Evolutionary conservation across 2,329 filamentous ascomycete genomes (phyloP).

Genomic region (Colletotrichum liriopes): DNA sequence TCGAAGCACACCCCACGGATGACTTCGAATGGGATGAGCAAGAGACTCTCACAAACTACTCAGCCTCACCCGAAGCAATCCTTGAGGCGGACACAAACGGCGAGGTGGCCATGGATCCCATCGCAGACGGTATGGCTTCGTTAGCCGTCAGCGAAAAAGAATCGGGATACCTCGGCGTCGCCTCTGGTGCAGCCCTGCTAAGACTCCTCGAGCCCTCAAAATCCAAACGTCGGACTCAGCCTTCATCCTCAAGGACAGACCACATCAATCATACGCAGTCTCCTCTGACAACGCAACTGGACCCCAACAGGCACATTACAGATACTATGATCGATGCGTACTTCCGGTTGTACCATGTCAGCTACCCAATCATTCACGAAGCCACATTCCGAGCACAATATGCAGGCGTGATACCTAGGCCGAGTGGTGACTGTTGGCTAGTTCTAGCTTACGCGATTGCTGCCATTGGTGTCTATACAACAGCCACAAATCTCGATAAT

Average conservation of each 20-base stretch:
- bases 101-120: constrained; percentile 40
- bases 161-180: constrained; percentile 62
- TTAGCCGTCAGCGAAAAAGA: constrained; percentile 54
- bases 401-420: constrained; percentile 50
- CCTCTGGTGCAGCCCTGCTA: constrained; percentile 61
- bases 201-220: constrained; percentile 54
- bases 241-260: constrained; percentile 38
- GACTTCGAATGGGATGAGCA: constrained; percentile 58
- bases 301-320: constrained; percentile 52
- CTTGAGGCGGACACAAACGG: constrained; percentile 46
- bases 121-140: constrained; percentile 58
- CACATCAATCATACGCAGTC: constrained; percentile 27
- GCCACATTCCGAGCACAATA: constrained; percentile 37
- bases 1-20: constrained; percentile 53
- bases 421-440: constrained; percentile 51
- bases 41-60: constrained; percentile 48
- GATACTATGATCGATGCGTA: constrained; percentile 50
- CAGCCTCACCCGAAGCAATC: constrained; percentile 46
- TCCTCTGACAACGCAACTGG: constrained; percentile 49
- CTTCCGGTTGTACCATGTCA: constrained; percentile 34
- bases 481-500: constrained; percentile 26
- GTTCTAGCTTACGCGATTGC: constrained; percentile 48
- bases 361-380: constrained; percentile 37
- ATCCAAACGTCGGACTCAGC: constrained; percentile 45
- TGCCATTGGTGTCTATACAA: constrained; percentile 31